A percentile compares a stretch with the other conserved stretches of the same genome.
These are phyloP conservation scores for Bryoerythrophyllum caledonicum DNA, from an alignment of 225 moss, liverwort and hornwort species.

Conservation along the genomic window DNA sequence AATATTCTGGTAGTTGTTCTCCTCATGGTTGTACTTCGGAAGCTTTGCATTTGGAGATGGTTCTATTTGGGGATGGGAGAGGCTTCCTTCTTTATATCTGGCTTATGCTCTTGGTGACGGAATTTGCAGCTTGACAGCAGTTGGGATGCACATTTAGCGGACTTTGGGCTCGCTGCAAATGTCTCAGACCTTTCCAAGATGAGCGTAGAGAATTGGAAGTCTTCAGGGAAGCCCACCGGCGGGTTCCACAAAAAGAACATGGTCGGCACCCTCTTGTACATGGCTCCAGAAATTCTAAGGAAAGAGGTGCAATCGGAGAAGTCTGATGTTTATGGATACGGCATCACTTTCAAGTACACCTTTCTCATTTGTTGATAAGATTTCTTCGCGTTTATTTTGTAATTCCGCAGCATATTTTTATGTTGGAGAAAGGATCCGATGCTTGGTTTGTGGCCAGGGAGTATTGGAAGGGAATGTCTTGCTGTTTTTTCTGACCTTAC, in stretches of 20 bases:
- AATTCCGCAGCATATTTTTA: background rate
- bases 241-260: slow-evolving; percentile 78
- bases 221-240: slow-evolving; percentile 65
- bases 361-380: background rate
- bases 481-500: slow-evolving; percentile 6
- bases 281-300: slow-evolving; percentile 70
- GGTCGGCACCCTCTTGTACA: slow-evolving; percentile 70
- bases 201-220: slow-evolving; percentile 56
- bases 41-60: background rate
- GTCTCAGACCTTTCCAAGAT: slow-evolving; percentile 48
- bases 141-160: slow-evolving; percentile 66
- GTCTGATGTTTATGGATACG: slow-evolving; percentile 66
- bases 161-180: slow-evolving; percentile 66
- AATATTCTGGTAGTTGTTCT: slow-evolving; percentile 55
- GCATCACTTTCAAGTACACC: slow-evolving; percentile 63
- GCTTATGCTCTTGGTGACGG: slow-evolving; percentile 17
- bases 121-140: slow-evolving; percentile 63
- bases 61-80: background rate
- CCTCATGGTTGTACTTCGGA: background rate
- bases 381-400: background rate
- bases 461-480: background rate
- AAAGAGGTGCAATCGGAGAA: slow-evolving; percentile 71
- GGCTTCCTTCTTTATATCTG: background rate
- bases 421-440: background rate
- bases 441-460: background rate